A percentile compares a stretch with the other conserved stretches of the same genome.
Conservation (phyloP, 306 rosid species). For the Castanospermum australe region DNA sequence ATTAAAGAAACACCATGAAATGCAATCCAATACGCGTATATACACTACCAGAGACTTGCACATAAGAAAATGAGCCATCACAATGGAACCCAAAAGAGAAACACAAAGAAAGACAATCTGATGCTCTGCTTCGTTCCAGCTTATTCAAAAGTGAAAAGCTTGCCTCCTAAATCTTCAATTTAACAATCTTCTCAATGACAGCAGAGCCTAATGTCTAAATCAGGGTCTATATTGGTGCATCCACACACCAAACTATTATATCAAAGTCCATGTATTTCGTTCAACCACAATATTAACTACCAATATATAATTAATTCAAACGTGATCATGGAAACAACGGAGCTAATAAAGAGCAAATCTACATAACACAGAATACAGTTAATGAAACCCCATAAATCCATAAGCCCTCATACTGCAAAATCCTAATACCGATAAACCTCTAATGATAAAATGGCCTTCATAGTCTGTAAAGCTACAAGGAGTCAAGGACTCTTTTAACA, state of each 20-base stretch:
- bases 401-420: neutral
- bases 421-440: neutral
- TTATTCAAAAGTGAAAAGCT: neutral
- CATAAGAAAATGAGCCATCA: neutral
- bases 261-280: neutral
- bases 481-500: too few relatives aligned
- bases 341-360: neutral
- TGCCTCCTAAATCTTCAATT: neutral
- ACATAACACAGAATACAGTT: conserved; percentile 15
- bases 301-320: neutral
- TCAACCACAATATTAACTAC: neutral
- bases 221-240: neutral
- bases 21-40: too few relatives aligned
- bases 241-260: neutral
- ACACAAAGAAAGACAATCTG: neutral
- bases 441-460: neutral
- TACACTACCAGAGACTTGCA: too few relatives aligned
- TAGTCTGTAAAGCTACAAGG: conserved; percentile 15
- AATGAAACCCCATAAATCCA: conserved; percentile 14
- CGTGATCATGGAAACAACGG: neutral
- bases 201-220: neutral
- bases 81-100: neutral
- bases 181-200: neutral
- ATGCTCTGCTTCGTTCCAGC: neutral
- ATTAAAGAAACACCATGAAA: too few relatives aligned